phyloP scores from a whole-genome alignment of 208 protist genomes.

The Trypanosoma congolense region DNA sequence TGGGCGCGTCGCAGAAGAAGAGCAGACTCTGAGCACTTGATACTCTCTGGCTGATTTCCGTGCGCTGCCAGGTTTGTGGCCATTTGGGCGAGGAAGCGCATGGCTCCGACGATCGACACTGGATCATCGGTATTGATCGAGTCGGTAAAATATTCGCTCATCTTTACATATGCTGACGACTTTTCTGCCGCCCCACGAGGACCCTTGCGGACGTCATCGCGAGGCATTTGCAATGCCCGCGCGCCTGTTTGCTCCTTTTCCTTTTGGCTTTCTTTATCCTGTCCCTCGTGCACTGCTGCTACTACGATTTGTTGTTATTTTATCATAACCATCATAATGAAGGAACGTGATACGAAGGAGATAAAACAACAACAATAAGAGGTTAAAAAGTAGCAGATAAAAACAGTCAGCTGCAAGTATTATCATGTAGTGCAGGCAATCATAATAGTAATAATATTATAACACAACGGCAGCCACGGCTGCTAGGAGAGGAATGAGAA shows the following conservation, averaged over 20 bases:
- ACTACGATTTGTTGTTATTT: neutral
- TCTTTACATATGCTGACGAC: slow-evolving; percentile 5
- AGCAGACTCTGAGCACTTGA: slow-evolving; percentile 71
- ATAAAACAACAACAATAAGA: slow-evolving; percentile 6
- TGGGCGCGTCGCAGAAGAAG: slow-evolving; percentile 54
- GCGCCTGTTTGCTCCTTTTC: neutral
- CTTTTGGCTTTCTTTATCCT: neutral
- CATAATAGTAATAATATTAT: too few species aligned
- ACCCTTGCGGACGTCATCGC: neutral
- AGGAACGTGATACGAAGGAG: neutral
- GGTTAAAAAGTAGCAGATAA: neutral
- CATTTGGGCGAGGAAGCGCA: slow-evolving; percentile 66
- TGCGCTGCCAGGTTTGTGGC: slow-evolving; percentile 48
- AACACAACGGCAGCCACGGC: neutral
- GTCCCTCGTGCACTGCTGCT: neutral
- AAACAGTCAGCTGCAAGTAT: too few species aligned
- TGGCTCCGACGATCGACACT: slow-evolving; percentile 24
- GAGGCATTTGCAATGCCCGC: neutral
- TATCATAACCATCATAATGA: neutral
- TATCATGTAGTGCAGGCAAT: too few species aligned
- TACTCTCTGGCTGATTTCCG: slow-evolving; percentile 66
- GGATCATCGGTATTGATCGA: slow-evolving; percentile 13
- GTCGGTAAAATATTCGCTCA: slow-evolving; percentile 1
- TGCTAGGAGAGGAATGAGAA: neutral
- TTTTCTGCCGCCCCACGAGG: neutral